phyloP scores from a whole-genome alignment of 23 red algal species.

The Chondrus crispus region DNA sequence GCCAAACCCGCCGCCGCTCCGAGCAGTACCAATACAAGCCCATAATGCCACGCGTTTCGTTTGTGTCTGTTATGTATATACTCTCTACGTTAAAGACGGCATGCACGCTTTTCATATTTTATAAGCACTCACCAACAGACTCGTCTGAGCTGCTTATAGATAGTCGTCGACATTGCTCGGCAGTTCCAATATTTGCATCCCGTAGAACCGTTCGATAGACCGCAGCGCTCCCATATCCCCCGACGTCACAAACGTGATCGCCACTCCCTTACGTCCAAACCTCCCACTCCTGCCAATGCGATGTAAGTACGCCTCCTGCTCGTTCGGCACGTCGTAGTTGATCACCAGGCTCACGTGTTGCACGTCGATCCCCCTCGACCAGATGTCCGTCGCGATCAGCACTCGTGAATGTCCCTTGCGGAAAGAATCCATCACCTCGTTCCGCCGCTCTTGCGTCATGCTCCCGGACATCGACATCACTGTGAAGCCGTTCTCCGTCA shows the following conservation, averaged over 20 bases:
- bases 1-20: too few species aligned
- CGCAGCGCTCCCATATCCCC: constrained; percentile 47
- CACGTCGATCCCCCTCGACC: constrained; percentile 87
- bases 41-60: too few species aligned
- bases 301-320: constrained; percentile 87
- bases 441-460: constrained; percentile 70
- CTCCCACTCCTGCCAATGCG: constrained; percentile 85
- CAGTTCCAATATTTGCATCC: constrained; percentile 75
- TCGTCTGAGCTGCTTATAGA: too few species aligned
- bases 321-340: constrained; percentile 81
- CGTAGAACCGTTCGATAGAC: constrained; percentile 81
- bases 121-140: too few species aligned
- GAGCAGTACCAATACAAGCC: too few species aligned
- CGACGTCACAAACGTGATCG: constrained; percentile 71
- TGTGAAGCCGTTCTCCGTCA: constrained; percentile 67
- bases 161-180: constrained; percentile 75
- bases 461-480: constrained; percentile 79
- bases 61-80: too few species aligned
- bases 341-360: constrained; percentile 84
- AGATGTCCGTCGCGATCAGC: constrained; percentile 87
- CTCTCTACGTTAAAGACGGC: too few species aligned
- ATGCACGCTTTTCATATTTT: too few species aligned
- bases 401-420: constrained; percentile 70
- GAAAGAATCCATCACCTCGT: constrained; percentile 71
- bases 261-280: constrained; percentile 88